A percentile compares a stretch with the other conserved stretches of the same genome.
Conservation (phyloP, 495 filamentous ascomycete species). For the Podospora anserina region DNA sequence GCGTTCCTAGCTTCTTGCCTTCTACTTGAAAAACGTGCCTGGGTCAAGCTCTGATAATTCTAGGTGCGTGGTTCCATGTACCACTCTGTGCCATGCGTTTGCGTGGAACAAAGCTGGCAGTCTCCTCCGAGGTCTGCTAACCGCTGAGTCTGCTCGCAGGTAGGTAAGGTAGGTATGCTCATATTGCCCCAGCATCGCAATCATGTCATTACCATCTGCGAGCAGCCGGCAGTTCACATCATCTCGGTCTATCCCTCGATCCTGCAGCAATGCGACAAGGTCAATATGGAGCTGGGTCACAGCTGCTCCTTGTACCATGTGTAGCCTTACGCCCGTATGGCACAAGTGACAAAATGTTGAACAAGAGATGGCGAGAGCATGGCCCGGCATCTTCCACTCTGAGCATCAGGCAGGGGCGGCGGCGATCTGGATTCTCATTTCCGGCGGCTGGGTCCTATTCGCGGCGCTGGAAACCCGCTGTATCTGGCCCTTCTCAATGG, state of each 20-base stretch:
- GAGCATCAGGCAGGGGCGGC: too few relatives aligned
- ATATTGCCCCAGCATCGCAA: background rate
- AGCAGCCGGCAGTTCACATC: constrained; percentile 29
- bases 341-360: background rate
- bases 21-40: background rate
- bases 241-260: constrained; percentile 33
- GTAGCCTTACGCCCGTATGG: constrained; percentile 35
- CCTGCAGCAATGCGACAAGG: constrained; percentile 34
- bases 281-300: constrained; percentile 12
- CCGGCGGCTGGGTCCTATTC: background rate
- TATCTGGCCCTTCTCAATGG: too few relatives aligned
- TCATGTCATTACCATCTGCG: constrained; percentile 21
- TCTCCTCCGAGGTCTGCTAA: too few relatives aligned
- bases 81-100: background rate
- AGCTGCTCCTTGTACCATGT: constrained; percentile 13
- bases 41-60: too few relatives aligned
- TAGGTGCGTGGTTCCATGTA: background rate
- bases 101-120: background rate
- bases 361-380: background rate
- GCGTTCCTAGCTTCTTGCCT: background rate
- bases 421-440: background rate
- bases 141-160: too few relatives aligned
- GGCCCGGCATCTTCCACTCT: background rate
- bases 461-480: too few relatives aligned
- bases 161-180: too few relatives aligned